phyloP scores from a whole-genome alignment of 2,329 filamentous ascomycete species.

The Hypocrella siamensis region DNA sequence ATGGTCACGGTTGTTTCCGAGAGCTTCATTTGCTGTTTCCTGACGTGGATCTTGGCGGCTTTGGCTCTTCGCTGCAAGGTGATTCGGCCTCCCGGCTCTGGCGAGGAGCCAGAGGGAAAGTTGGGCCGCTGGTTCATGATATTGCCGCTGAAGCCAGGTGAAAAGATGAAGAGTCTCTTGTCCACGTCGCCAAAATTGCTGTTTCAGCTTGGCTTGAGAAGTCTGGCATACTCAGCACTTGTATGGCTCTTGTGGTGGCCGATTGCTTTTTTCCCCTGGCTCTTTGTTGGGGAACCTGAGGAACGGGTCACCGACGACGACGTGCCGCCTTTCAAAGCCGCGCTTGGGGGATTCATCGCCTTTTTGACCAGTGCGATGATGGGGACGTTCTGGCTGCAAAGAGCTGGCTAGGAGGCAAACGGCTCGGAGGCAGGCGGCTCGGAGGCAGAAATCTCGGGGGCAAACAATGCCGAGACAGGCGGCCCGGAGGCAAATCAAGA shows the following conservation, averaged over 20 bases:
- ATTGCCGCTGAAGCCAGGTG: conserved; percentile 9
- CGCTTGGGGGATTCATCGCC: conserved; percentile 29
- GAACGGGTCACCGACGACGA: conserved; percentile 28
- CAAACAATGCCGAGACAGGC: too few relatives aligned
- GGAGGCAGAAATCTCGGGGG: neutral
- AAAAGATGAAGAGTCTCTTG: neutral
- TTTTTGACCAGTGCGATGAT: conserved; percentile 30
- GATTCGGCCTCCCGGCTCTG: too few relatives aligned
- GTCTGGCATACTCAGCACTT: conserved; percentile 13
- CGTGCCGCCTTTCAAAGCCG: conserved; percentile 30
- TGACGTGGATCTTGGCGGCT: too few relatives aligned
- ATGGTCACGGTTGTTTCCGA: too few relatives aligned
- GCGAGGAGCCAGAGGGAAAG: conserved; percentile 15
- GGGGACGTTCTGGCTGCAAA: conserved; percentile 32
- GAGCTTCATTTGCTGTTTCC: too few relatives aligned
- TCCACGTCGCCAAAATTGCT: conserved; percentile 5
- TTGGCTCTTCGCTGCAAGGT: too few relatives aligned
- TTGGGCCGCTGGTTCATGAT: conserved; percentile 28
- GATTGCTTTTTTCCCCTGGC: conserved; percentile 25
- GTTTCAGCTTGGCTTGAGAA: conserved; percentile 13
- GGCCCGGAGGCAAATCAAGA: neutral
- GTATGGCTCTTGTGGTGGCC: conserved; percentile 29
- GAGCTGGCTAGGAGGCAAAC: conserved; percentile 27
- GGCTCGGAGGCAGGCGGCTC: neutral
- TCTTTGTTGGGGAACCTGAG: conserved; percentile 16